Evolutionary conservation across 1,139 yeast genomes (phyloP), one percentile per base, ranked within the genome.

Genomic region (Saccharomyces hybrid): DNA sequence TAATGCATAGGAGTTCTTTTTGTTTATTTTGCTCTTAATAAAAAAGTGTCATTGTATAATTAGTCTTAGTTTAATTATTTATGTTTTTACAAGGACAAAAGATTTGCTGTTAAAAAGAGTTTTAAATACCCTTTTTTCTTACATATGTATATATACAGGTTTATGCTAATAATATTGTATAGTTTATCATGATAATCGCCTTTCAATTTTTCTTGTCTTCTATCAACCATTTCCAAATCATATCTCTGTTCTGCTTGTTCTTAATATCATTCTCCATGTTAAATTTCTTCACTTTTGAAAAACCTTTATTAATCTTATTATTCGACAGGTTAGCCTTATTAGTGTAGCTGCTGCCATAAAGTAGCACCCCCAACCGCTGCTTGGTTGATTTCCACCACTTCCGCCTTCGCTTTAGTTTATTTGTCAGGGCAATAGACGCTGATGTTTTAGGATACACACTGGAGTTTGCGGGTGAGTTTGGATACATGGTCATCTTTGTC

Each of bases 171-270:
- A 9, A 16, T 38, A 16, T 16, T 38, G 13, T 38, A 20, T 9
- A 16, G n/a, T 38, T 16, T 16, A 9, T 38, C 44, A 8, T 9
- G 44, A 16, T 16, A 9, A 5, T 38, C 11, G 44, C 44, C 4
- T 5, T 25, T 54, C 60, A 67, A 46, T 69, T 68, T 59, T 70
- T 71, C 66, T 81, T 81, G 55, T 82, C 84, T 53, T 83, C 85
- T 50, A 83, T 78, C 56, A 85, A 75, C 91, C 88, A 85, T 61
- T 84, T 78, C 91, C 91, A 85, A 6, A 84, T 79, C 49, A 80
- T 76, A 58, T 83, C 88, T 60, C 82, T 73, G 31, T 63, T 64
- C 53, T 82, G 83, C 55, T 73, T 74, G 62, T 26, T 79, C 62
- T 38, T 38, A 8, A 38, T 14, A 20, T 38, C 44, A 38, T 20